phyloP scores from a whole-genome alignment of 768 basidiomycete species.

The Lanmaoa rubissima region DNA sequence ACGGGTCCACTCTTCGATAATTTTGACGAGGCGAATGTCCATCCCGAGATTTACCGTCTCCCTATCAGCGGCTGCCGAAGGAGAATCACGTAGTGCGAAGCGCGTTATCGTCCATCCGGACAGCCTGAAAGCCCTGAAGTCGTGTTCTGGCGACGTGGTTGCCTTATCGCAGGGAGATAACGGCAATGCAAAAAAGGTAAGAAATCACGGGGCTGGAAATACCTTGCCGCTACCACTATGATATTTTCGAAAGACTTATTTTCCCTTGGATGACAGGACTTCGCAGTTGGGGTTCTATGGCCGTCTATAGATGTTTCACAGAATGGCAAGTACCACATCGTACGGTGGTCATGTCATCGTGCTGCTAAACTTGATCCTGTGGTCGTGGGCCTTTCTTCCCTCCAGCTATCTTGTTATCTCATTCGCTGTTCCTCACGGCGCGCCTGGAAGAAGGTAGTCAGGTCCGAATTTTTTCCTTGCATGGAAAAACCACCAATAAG shows the following conservation, averaged over 20 bases:
- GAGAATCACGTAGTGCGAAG: conserved; percentile 50
- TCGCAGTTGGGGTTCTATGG: conserved; percentile 73
- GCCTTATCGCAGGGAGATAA: conserved; percentile 46
- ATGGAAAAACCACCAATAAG: conserved; percentile 36
- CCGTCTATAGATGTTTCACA: conserved; percentile 62
- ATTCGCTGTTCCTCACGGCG: conserved; percentile 61
- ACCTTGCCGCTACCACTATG: conserved; percentile 1
- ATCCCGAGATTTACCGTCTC: conserved; percentile 38
- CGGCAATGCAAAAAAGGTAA: conserved; percentile 35
- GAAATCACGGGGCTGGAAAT: conserved; percentile 16
- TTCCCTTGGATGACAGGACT: conserved; percentile 40
- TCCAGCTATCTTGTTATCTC: conserved; percentile 55
- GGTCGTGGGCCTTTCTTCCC: conserved; percentile 2
- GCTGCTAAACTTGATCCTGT: conserved; percentile 16
- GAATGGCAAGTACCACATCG: conserved; percentile 47
- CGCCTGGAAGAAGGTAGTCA: conserved; percentile 48
- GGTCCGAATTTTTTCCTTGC: conserved; percentile 50
- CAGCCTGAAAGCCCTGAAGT: conserved; percentile 54
- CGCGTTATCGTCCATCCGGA: conserved; percentile 67
- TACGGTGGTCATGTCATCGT: background rate
- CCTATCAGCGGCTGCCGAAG: conserved; percentile 34
- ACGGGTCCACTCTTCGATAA: background rate
- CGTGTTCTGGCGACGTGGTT: conserved; percentile 69
- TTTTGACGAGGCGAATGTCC: conserved; percentile 15
- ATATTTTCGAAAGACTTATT: conserved; percentile 16